phyloP scores from a whole-genome alignment of 139 green algal genomes.

The Tetradesmus lagerheimii region DNA sequence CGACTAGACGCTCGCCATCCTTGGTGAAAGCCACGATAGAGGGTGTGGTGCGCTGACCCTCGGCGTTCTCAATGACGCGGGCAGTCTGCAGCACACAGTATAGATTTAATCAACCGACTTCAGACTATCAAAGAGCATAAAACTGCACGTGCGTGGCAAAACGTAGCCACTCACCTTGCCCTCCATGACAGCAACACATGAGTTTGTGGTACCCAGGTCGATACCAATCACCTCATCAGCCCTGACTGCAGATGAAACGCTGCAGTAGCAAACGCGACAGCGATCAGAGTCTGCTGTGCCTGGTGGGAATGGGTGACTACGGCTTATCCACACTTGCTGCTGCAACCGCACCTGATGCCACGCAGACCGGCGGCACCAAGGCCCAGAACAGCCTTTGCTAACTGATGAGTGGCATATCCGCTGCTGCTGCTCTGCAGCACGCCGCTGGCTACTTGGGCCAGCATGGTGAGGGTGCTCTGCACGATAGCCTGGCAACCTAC shows the following conservation, averaged over 20 bases:
- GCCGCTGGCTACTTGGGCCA: not conserved
- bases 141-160: not conserved
- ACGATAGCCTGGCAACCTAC: not conserved
- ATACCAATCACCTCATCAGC: constrained; percentile 97
- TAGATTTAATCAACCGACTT: not conserved
- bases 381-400: not conserved
- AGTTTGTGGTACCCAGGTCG: constrained; percentile 99
- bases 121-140: not conserved
- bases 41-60: constrained; percentile 96
- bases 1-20: constrained; percentile 96
- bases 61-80: constrained; percentile 99
- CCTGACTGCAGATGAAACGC: constrained; percentile 56
- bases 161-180: constrained; percentile 86
- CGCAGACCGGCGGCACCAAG: constrained; percentile 6
- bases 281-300: not conserved
- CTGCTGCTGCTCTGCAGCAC: not conserved
- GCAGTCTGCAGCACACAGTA: constrained; percentile 67
- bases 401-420: not conserved
- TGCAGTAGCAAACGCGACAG: constrained; percentile 36
- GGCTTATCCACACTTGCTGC: constrained; percentile 3
- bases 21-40: constrained; percentile 98
- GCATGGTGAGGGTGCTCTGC: constrained; percentile 7
- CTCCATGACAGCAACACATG: constrained; percentile 99
- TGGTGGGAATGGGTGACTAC: constrained; percentile 6
- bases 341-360: constrained; percentile 32